Base-by-base conservation (phyloP, 179 eudicot species). In the Silene vulgaris region DNA sequence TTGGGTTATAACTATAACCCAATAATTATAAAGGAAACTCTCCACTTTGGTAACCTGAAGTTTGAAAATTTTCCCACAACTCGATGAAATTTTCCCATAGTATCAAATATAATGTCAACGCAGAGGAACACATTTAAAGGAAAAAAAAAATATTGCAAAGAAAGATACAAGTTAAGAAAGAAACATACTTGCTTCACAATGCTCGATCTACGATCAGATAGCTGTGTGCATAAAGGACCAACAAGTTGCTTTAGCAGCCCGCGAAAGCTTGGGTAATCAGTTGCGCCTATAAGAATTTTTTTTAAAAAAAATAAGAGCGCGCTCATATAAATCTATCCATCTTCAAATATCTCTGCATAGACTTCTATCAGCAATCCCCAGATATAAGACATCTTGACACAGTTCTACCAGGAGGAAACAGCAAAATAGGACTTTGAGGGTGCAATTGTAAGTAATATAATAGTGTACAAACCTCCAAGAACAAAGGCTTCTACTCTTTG, bases 401-500 rank as follows among this genome's bases (percentile, higher is more conserved):
- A 28, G 3, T n/a, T 72, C 29, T 1, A 14, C 23, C 48, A 16
- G 1, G 61, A 70, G 37, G 14, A 29, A 52, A 62, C 19, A 71
- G 32, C 40, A 19, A 50, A 29, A 29, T 59, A n/a, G 35, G 70
- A 62, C n/a, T 56, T 76, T 11, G 20, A 17, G 28, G 26, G 69
- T 17, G 57, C 11, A 35, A 74, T 50, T 14, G 57, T 50, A 14
- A 12, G 3, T 12, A 50, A 52, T 14, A 52, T 52, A 71, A 52
- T 48, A 59, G 65, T 16, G 21, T 11, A 40, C 45, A 81, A 52
- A 96, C 99, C 99, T 93, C 99, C 99, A 83, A 90, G 79, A 79
- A 93, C 92, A 83, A 96, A 93, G 60, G 86, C 97, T 85, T 96
- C 99, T 66, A 93, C 77, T 88, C 92, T 88, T 80, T 96, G 96